Base-by-base conservation (phyloP, 768 basidiomycete genomes). In the Pleurotus platypus region DNA sequence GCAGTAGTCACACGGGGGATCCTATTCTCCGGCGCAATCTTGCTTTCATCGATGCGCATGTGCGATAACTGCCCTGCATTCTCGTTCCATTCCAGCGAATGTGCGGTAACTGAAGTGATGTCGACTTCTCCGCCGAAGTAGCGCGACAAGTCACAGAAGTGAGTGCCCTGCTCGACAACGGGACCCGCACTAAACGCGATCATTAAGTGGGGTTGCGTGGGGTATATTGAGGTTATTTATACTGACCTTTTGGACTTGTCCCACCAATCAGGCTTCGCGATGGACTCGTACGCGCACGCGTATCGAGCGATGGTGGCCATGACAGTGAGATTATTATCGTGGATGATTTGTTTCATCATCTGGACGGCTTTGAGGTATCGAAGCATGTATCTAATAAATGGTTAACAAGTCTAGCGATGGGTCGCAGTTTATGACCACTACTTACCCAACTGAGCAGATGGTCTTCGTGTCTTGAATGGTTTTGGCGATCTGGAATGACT, bases 51-150 rank as follows among this genome's bases (percentile, higher is more conserved):
- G 57, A 98, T 77, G 18, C 76, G 69, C 64, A 95, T 81, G 70
- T 91, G 92, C 60, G 85, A 85, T 35, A 98, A 82, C 15, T 83
- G 72, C 35, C 96, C 96, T 8, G 96, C 89, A 61, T 85, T 82
- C 71, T 98, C 95, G 68, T 92, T 78, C 89, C 89, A 94, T 67
- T 96, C 95, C 30, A 98, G 80, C 7, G 94, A 92, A 67, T 94
- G 92, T 13, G 95, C 96, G 39, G 69, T 75, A 40, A 93, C 89
- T 35, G 81, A 82, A 51, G 84, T 74, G 59, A 95, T 85, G 66
- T 97, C 92, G 57, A 97, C 92, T 62, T 96, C 92, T 13, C 96
- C 96, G 51, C 95, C 96, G 67, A 98, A 98, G 78, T 96, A 96
- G 62, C 96, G 89, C 40, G 94, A 97, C 45, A 97, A 81, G 74